A percentile compares a stretch with the other conserved stretches of the same genome.
These are phyloP conservation scores for Sphaerulina vaccinii DNA, from an alignment of 2,329 filamentous ascomycete species.

Conservation along the genomic window DNA sequence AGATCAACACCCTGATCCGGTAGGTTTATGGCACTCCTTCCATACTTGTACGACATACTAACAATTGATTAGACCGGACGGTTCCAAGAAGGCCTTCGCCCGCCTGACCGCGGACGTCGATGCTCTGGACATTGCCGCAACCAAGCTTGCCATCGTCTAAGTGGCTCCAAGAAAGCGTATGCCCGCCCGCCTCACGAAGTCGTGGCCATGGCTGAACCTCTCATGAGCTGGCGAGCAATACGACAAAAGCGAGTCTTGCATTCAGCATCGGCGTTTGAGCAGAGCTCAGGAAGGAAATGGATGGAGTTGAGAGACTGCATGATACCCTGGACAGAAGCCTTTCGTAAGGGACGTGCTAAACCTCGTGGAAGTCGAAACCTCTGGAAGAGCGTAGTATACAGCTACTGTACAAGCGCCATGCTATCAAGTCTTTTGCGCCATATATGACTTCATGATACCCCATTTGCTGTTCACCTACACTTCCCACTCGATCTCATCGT, in stretches of 20 bases:
- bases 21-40: conserved; percentile 43
- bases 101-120: conserved; percentile 95
- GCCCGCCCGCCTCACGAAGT: not conserved
- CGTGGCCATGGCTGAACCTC: not conserved
- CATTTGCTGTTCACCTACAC: conserved; percentile 4
- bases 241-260: conserved; percentile 37
- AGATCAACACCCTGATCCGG: conserved; percentile 99
- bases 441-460: conserved; percentile 15
- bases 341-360: too few species aligned
- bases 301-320: not conserved
- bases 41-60: conserved; percentile 10
- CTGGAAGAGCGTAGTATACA: conserved; percentile 20
- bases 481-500: not conserved
- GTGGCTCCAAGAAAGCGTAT: not conserved
- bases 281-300: conserved; percentile 14
- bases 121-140: conserved; percentile 97
- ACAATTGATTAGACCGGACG: conserved; percentile 68
- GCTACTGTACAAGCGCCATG: conserved; percentile 24
- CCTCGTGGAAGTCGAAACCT: too few species aligned
- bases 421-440: conserved; percentile 17
- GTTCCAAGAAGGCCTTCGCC: conserved; percentile 97
- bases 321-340: conserved; percentile 4
- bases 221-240: conserved; percentile 17
- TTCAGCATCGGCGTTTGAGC: conserved; percentile 26
- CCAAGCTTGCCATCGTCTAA: conserved; percentile 98